phyloP scores from a whole-genome alignment of 805 yeast species.

The Brettanomyces naardenensis region DNA sequence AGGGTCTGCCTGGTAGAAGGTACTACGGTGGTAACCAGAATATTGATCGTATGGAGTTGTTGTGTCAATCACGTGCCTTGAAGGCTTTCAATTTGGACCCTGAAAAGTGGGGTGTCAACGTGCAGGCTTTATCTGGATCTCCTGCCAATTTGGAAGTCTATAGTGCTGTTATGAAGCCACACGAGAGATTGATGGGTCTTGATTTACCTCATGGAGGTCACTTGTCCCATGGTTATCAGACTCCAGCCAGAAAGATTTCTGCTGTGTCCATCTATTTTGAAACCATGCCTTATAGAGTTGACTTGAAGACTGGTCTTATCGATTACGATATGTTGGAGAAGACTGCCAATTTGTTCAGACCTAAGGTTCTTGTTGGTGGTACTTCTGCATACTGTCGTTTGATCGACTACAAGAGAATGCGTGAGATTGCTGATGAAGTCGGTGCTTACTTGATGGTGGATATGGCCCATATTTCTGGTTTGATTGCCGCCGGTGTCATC shows the following conservation, averaged over 20 bases:
- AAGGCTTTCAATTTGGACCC: conserved; percentile 77
- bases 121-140: conserved; percentile 92
- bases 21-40: conserved; percentile 98
- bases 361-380: conserved; percentile 95
- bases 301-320: conserved; percentile 85
- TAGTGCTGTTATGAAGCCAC: conserved; percentile 90
- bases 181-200: conserved; percentile 96
- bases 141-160: conserved; percentile 97
- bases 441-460: conserved; percentile 95
- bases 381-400: conserved; percentile 97
- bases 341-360: conserved; percentile 87
- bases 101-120: conserved; percentile 95
- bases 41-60: conserved; percentile 85
- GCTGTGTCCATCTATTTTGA: conserved; percentile 95
- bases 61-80: conserved; percentile 93
- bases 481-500: conserved; percentile 91
- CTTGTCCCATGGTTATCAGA: conserved; percentile 96
- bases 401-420: conserved; percentile 94
- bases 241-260: conserved; percentile 86
- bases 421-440: conserved; percentile 92
- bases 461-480: conserved; percentile 98
- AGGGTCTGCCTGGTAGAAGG: conserved; percentile 98
- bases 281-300: conserved; percentile 97
- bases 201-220: conserved; percentile 99
- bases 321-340: conserved; percentile 94